Conservation (phyloP, 805 yeast species). For the Barnettozyma vustinii region DNA sequence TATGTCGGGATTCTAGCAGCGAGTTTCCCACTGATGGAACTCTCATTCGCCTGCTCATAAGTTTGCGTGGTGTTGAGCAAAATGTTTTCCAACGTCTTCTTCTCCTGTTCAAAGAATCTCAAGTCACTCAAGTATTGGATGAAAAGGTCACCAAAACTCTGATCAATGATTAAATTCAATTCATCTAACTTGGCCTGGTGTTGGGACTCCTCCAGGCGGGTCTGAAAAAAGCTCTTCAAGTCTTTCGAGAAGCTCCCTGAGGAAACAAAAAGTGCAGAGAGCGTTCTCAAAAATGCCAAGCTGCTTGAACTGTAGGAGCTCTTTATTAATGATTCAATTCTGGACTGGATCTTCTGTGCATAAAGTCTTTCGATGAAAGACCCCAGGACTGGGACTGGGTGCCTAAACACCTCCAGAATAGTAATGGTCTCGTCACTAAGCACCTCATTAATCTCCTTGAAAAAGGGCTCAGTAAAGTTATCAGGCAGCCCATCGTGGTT, state of each 20-base stretch:
- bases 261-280: slow-evolving; percentile 60
- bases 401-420: slow-evolving; percentile 66
- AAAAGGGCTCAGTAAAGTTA: slow-evolving; percentile 42
- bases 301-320: slow-evolving; percentile 58
- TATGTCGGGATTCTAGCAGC: slow-evolving; percentile 11
- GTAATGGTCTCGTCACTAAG: slow-evolving; percentile 69
- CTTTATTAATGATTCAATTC: slow-evolving; percentile 52
- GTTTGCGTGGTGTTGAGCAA: slow-evolving; percentile 27
- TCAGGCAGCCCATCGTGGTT: slow-evolving; percentile 44
- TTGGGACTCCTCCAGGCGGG: slow-evolving; percentile 39
- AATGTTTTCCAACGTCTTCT: slow-evolving; percentile 50
- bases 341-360: slow-evolving; percentile 61
- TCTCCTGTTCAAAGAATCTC: slow-evolving; percentile 67
- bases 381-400: slow-evolving; percentile 59
- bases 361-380: slow-evolving; percentile 71
- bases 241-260: slow-evolving; percentile 58
- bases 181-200: slow-evolving; percentile 33
- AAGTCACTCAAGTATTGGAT: slow-evolving; percentile 60
- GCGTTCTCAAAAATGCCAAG: slow-evolving; percentile 68
- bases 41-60: slow-evolving; percentile 29
- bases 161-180: slow-evolving; percentile 54
- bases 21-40: slow-evolving; percentile 28
- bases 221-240: slow-evolving; percentile 52
- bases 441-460: slow-evolving; percentile 53
- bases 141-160: slow-evolving; percentile 67